Percentiles rank a stretch among this genome's conserved stretches.
Evolutionary conservation across 805 yeast species (phyloP).

Genomic region (Pichia gijzeniarum): DNA sequence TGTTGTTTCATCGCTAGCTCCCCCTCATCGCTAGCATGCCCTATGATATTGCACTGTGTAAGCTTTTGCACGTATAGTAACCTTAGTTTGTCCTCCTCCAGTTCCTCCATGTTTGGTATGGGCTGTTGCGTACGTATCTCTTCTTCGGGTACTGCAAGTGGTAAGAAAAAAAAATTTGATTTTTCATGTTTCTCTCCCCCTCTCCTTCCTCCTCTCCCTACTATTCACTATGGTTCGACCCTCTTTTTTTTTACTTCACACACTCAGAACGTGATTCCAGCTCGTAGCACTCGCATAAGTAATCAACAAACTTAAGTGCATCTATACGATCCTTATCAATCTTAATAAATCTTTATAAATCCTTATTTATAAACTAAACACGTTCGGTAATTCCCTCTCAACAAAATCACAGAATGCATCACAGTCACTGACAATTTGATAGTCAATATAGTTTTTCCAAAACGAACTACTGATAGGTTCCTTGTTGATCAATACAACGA

Average conservation of each 20-base stretch:
- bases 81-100: not conserved
- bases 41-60: not conserved
- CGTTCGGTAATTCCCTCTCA: slow-evolving; percentile 46
- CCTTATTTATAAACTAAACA: slow-evolving; percentile 24
- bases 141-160: too few relatives aligned
- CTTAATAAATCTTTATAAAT: too few relatives aligned
- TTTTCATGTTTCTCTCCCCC: not conserved
- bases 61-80: slow-evolving; percentile 4
- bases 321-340: too few relatives aligned
- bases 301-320: too few relatives aligned
- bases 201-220: too few relatives aligned
- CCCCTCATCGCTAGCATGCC: not conserved
- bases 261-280: too few relatives aligned
- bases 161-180: too few relatives aligned
- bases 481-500: slow-evolving; percentile 70
- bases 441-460: slow-evolving; percentile 74
- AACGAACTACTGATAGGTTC: slow-evolving; percentile 51
- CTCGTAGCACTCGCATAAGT: too few relatives aligned
- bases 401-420: slow-evolving; percentile 68
- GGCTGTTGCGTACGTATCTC: too few relatives aligned
- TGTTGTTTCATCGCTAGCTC: not conserved
- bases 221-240: too few relatives aligned
- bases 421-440: slow-evolving; percentile 73
- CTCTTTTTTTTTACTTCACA: too few relatives aligned
- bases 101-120: not conserved